phyloP scores from a whole-genome alignment of 1,284 basidiomycete species.

The Caloboletus inedulis region DNA sequence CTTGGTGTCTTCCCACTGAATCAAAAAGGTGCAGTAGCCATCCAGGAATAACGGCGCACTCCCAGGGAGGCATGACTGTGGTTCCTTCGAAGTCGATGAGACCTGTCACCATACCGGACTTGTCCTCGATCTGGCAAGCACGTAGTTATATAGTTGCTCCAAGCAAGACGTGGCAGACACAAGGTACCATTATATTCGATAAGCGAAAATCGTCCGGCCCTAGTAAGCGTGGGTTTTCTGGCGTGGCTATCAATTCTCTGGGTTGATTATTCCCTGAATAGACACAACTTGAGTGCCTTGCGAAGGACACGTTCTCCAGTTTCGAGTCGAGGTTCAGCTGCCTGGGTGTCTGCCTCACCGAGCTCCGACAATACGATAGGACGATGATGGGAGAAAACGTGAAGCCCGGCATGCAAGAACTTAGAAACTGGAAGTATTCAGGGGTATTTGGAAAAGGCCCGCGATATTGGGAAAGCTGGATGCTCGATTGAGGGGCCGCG shows the following conservation, averaged over 20 bases:
- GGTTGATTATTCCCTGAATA: conserved; percentile 1
- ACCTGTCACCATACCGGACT: conserved; percentile 1
- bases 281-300: background rate
- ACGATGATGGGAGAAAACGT: too few species aligned
- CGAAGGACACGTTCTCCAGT: background rate
- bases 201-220: background rate
- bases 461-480: background rate
- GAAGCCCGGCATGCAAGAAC: too few species aligned
- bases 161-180: background rate
- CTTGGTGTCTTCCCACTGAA: too few species aligned
- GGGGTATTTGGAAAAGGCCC: too few species aligned
- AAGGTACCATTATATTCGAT: conserved; percentile 4
- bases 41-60: background rate
- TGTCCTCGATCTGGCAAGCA: background rate
- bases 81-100: background rate
- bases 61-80: background rate
- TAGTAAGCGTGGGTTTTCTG: too few species aligned
- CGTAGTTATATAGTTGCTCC: background rate
- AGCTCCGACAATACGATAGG: too few species aligned
- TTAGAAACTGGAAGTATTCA: too few species aligned
- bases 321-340: background rate
- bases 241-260: background rate
- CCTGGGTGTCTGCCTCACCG: background rate
- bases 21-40: too few species aligned
- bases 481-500: background rate